Evolutionary conservation across 495 filamentous ascomycete genomes (phyloP).

Genomic region (Aspergillus coremiiformis): DNA sequence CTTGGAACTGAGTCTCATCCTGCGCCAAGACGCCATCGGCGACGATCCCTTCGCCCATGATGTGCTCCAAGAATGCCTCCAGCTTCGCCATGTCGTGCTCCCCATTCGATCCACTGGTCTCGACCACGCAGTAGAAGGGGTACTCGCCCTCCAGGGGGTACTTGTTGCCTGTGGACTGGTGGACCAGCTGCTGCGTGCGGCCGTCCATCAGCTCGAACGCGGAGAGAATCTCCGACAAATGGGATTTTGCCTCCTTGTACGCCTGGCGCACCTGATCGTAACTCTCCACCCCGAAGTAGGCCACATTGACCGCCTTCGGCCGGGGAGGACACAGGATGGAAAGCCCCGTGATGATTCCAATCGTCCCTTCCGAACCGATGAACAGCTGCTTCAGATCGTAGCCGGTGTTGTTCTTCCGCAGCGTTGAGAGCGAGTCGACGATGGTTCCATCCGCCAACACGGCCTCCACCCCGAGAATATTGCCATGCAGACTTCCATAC

Average conservation of each 20-base stretch:
- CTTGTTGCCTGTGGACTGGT: constrained; percentile 65
- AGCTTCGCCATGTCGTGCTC: constrained; percentile 91
- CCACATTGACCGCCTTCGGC: constrained; percentile 77
- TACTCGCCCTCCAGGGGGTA: constrained; percentile 71
- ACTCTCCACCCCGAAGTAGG: constrained; percentile 77
- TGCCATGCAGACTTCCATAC: constrained; percentile 92
- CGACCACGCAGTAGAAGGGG: constrained; percentile 93
- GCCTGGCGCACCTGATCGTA: constrained; percentile 79
- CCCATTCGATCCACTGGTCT: constrained; percentile 88
- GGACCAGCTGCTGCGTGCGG: constrained; percentile 66
- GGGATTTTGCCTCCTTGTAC: constrained; percentile 78
- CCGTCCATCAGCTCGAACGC: constrained; percentile 97
- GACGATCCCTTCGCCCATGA: constrained; percentile 79
- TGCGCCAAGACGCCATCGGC: constrained; percentile 83
- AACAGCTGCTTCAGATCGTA: constrained; percentile 98
- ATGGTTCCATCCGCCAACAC: constrained; percentile 90
- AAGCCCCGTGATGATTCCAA: constrained; percentile 86
- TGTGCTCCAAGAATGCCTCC: constrained; percentile 75
- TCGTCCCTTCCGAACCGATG: constrained; percentile 88
- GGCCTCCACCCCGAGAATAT: constrained; percentile 82
- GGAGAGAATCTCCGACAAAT: constrained; percentile 89
- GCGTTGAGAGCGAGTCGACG: constrained; percentile 72
- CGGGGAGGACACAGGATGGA: constrained; percentile 85
- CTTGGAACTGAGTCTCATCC: constrained; percentile 78
- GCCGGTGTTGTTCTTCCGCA: constrained; percentile 97